Conservation (phyloP, 2,329 filamentous ascomycete genomes). For the Talaromyces atroroseus region DNA sequence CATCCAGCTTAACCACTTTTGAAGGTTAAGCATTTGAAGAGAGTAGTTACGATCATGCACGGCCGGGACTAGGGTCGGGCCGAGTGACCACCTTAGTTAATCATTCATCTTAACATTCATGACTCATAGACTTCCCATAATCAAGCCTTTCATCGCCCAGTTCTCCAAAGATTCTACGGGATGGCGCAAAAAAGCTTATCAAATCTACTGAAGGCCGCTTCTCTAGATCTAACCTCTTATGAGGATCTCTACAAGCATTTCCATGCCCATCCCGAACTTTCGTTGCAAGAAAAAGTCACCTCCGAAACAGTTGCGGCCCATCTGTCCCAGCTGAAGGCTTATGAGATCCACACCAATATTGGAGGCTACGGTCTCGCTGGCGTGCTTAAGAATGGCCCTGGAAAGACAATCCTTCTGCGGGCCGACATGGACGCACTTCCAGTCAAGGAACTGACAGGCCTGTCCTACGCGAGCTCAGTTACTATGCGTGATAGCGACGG, state of each 20-base stretch:
- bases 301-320: slow-evolving; percentile 43
- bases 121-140: too few relatives aligned
- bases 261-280: slow-evolving; percentile 56
- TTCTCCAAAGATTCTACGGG: not conserved
- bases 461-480: slow-evolving; percentile 44
- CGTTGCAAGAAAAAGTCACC: slow-evolving; percentile 51
- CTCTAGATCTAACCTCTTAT: slow-evolving; percentile 39
- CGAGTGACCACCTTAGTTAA: too few relatives aligned
- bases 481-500: slow-evolving; percentile 46
- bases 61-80: too few relatives aligned
- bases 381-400: slow-evolving; percentile 39
- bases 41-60: too few relatives aligned
- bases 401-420: slow-evolving; percentile 43
- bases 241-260: slow-evolving; percentile 55
- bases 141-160: too few relatives aligned
- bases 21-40: too few relatives aligned
- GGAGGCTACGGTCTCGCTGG: slow-evolving; percentile 43
- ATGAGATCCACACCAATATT: slow-evolving; percentile 40
- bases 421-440: slow-evolving; percentile 50
- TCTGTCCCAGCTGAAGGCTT: slow-evolving; percentile 30
- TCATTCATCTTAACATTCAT: too few relatives aligned
- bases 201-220: slow-evolving; percentile 15
- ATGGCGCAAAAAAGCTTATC: slow-evolving; percentile 25
- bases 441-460: slow-evolving; percentile 43
- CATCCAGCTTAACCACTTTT: too few relatives aligned